A percentile compares a stretch with the other conserved stretches of the same genome.
phyloP scores from a whole-genome alignment of 2,329 filamentous ascomycete genomes.

The Fusarium nelsonii region DNA sequence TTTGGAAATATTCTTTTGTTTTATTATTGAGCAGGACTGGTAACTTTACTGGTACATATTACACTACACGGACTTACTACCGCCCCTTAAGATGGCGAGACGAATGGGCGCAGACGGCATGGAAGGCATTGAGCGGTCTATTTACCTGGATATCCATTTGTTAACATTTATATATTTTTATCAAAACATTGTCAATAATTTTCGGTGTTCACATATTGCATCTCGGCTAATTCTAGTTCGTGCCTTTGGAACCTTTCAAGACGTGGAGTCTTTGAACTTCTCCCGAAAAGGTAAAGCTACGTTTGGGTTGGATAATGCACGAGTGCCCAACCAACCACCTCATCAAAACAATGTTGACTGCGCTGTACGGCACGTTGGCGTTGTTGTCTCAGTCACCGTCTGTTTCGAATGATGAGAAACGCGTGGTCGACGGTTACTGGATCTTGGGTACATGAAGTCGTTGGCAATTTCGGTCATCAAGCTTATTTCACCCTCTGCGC shows the following conservation, averaged over 20 bases:
- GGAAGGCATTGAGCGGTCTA: slow-evolving; percentile 38
- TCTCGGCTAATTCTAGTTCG: slow-evolving; percentile 14
- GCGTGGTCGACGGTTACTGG: slow-evolving; percentile 26
- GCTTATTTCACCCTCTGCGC: slow-evolving; percentile 7
- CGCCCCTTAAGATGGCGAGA: slow-evolving; percentile 25
- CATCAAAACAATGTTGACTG: slow-evolving; percentile 11
- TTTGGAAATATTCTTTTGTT: slow-evolving; percentile 12
- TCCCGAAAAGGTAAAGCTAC: slow-evolving; percentile 27
- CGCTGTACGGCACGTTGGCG: not conserved
- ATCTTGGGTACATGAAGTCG: not conserved
- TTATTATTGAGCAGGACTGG: slow-evolving; percentile 20
- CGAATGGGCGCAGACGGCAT: slow-evolving; percentile 34
- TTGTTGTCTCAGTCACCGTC: slow-evolving; percentile 23
- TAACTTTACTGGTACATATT: slow-evolving; percentile 14
- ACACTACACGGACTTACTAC: slow-evolving; percentile 30
- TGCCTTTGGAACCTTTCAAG: not conserved
- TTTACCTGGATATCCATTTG: slow-evolving; percentile 45
- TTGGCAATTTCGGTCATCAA: slow-evolving; percentile 20
- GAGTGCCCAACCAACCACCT: slow-evolving; percentile 44
- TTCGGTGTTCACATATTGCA: slow-evolving; percentile 9
- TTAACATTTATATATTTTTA: slow-evolving; percentile 35
- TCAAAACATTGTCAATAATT: slow-evolving; percentile 9
- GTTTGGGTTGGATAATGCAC: slow-evolving; percentile 35
- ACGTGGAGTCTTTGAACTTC: slow-evolving; percentile 9
- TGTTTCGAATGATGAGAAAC: slow-evolving; percentile 7